Conservation (phyloP, 2,329 filamentous ascomycete genomes). For the Fusarium miscanthi region DNA sequence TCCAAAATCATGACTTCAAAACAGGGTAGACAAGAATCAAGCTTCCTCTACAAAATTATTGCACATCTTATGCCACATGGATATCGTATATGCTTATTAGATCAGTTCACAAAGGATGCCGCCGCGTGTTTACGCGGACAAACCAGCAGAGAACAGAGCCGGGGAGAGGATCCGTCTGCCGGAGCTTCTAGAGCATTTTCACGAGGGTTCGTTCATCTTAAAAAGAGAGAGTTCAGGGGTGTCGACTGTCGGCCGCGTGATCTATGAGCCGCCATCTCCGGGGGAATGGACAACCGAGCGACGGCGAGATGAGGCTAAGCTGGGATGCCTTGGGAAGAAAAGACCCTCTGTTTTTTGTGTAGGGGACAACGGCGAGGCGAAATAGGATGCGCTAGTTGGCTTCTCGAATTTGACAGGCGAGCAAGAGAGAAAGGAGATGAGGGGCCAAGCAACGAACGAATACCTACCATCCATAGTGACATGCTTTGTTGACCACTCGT, state of each 20-base stretch:
- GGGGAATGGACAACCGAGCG: constrained; percentile 28
- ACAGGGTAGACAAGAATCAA: background rate
- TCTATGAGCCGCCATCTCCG: constrained; percentile 45
- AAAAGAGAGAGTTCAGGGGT: constrained; percentile 32
- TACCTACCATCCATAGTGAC: background rate
- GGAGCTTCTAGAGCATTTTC: constrained; percentile 38
- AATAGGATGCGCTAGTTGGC: constrained; percentile 19
- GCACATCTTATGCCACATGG: constrained; percentile 18
- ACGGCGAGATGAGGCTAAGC: constrained; percentile 40
- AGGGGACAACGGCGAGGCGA: constrained; percentile 25
- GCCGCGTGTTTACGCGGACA: background rate
- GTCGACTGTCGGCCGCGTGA: constrained; percentile 37
- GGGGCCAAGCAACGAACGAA: constrained; percentile 1
- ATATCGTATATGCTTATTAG: constrained; percentile 3
- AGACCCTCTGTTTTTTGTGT: background rate
- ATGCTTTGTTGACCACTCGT: constrained; percentile 12
- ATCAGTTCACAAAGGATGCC: constrained; percentile 17
- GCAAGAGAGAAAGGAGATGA: constrained; percentile 16
- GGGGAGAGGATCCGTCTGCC: constrained; percentile 34
- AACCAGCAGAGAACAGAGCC: background rate
- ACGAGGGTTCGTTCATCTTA: constrained; percentile 35
- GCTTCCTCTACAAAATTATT: background rate
- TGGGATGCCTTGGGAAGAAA: constrained; percentile 18
- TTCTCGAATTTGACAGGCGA: constrained; percentile 33
- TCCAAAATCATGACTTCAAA: background rate